Base-by-base conservation (phyloP, 371 early-diverging fungal species). In the Lichtheimia hyalospora region DNA sequence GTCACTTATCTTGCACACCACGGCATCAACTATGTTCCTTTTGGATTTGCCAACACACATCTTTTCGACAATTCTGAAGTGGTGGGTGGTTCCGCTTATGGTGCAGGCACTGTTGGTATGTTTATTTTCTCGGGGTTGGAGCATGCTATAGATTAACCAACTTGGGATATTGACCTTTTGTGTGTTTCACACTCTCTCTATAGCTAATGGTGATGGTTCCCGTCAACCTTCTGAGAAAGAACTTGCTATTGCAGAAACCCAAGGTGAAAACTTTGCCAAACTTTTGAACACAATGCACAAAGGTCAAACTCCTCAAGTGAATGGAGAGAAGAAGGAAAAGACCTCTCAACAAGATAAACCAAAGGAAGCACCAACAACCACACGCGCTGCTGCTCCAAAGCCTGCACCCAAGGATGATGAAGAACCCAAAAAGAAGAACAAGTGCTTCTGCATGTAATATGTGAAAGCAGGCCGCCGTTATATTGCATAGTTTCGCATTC, bases 1-100 rank as follows among this genome's bases (percentile, higher is more conserved):
- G n/a, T 92, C 52, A 72, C 84, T 18, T 77, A 75, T 58, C 73
- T 89, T 18, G 83, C 73, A n/a, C 91, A 92, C 74, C 89, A 87
- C 57, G 92, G 91, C 15, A 80, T 91, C 54, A 64, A 79, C 60
- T 91, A 75, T 55, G 89, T 91, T 14, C 90, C 91, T 15, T 57
- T 88, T 41, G 87, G 87, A 8, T 82, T 71, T 52, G 63, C 68
- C 13, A 71, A 68, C 57, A 49, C 74, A 3, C 52, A 70, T 20
- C 51, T 83, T 54, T 63, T 61, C 51, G 71, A 79, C 49, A 75
- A 63, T 44, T 59, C 51, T 5, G 75, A 70, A 61, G 63, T 77
- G 28, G 61, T 78, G 25, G 89, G 89, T 56, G 88, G 87, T 2
- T 69, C 75, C 44, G 77, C 90, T 8, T 91, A 82, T 75, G 92